phyloP scores from a whole-genome alignment of 306 rosid genomes.

The Quercus glauca region DNA sequence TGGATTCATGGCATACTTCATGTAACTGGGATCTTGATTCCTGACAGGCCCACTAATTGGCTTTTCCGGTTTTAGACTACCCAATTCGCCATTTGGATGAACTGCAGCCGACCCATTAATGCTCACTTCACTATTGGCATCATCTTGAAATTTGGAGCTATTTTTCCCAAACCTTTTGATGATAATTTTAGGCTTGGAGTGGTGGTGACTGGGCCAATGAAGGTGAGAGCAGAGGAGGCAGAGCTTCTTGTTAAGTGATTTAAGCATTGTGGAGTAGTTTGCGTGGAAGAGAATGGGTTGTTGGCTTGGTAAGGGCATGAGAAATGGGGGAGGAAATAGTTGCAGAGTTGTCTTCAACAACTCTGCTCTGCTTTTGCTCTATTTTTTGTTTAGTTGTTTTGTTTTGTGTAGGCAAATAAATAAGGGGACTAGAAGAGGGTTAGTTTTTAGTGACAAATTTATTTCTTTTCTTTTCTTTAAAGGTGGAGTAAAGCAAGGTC shows the following conservation, averaged over 20 bases:
- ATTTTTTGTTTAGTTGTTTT: slow-evolving; percentile 13
- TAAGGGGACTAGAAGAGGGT: not conserved
- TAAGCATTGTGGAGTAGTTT: slow-evolving; percentile 47
- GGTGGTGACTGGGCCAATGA: slow-evolving; percentile 58
- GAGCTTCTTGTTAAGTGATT: slow-evolving; percentile 45
- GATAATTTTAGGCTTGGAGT: slow-evolving; percentile 40
- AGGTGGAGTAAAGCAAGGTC: not conserved
- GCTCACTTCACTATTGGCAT: no score
- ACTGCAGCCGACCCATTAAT: no score
- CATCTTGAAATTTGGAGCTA: slow-evolving; percentile 21
- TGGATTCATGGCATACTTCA: slow-evolving; percentile 25
- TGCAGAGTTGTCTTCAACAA: slow-evolving; percentile 13
- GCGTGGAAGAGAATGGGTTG: slow-evolving; percentile 6
- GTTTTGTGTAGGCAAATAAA: slow-evolving; percentile 16
- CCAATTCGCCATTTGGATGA: no score
- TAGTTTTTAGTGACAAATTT: not conserved
- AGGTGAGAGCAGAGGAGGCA: slow-evolving; percentile 60
- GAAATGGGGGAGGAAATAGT: slow-evolving; percentile 1
- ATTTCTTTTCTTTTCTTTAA: not conserved
- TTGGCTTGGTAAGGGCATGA: slow-evolving; percentile 16
- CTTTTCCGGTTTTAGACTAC: no score
- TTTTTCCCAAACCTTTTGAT: slow-evolving; percentile 39
- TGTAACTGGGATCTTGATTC: slow-evolving; percentile 42
- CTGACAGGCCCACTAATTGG: slow-evolving; percentile 9
- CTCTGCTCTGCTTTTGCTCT: slow-evolving; percentile 1